Evolutionary conservation across 345 rosid genomes (phyloP), one percentile per base, ranked within the genome.

Genomic region (Clarkia xantiana): DNA sequence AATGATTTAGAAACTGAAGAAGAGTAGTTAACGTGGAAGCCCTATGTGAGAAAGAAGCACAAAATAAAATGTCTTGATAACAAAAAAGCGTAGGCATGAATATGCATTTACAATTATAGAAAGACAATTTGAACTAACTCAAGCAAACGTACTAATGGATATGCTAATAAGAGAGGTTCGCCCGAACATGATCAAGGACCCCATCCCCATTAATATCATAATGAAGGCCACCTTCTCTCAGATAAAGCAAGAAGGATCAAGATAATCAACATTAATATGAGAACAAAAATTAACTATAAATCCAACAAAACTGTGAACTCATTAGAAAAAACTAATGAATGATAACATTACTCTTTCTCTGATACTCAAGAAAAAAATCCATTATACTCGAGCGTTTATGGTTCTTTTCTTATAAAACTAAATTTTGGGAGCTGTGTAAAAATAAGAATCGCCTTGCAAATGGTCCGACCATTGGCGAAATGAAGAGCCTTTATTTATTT

Each of bases 181-280:
- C 99, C 95, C 82, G 99, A 22, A 93, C 96, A 76, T 93, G 96
- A 71, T 93, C 99, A 18, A 93, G 87, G 60, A 93, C 95, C 51
- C 99, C 99, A 61, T 93, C 99, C 51, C 99, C 99, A 49, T 93
- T 87, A 54, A 93, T 80, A 73, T 93, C 99, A 38, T 95, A 96
- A 74, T 93, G 99, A 68, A 93, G 94, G 51, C 99, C 96, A 44
- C 99, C 99, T 79, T 87, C 99, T 68, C 55, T 95, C 53, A 93
- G 83, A 74, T 82, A 86, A 71, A 93, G 95, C 99, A 84, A 71
- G 55, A 25, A 45, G 68, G 55, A 61, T 52, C 55, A 65, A 60
- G 22, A 10, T 47, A 36, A 40, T 54, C 54, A 45, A 23, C 18
- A 51, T 60, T 25, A 55, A 40, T 46, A 14, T 34, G 38, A 6